Evolutionary conservation across 225 moss, liverwort and hornwort species (phyloP), one percentile per base, ranked within the genome.

Genomic region (Polytrichum formosum): DNA sequence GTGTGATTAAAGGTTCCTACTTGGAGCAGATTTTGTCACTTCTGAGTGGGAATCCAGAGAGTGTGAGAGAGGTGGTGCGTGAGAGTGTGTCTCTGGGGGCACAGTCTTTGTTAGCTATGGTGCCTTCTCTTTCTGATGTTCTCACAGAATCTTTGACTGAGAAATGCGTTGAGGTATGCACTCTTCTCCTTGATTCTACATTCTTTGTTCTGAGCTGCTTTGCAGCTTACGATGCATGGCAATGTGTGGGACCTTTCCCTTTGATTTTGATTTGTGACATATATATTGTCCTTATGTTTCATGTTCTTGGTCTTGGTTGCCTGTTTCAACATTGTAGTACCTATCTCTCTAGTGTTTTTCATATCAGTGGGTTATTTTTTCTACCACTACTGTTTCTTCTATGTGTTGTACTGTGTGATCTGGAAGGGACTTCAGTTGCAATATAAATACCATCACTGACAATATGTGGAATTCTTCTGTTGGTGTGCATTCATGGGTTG

Each of bases 111-210:
- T 74, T 87, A 72, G 79, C 82, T 5, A 75, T 85, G 73, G 83
- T 91, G 55, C 92, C 90, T 72, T 75, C 84, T 59, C 76, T 95
- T 31, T 83, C 85, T 31, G 94, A 92, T 82, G 90, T 92, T 55
- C 81, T 92, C 56, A 95, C 90, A 59, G 94, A 92, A 74, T 90
- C 90, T 66, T 73, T 95, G 74, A 87, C 94, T 22, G 94, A 95
- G 68, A 90, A 90, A 72, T 95, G 94, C 81, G 89, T 89, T 28
- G 94, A 95, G 90, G 94, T 93, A 64, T 82, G 83, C 82, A 56
- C 23, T 71, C 65, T 29, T 46, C 35, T 35, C 35, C 9, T 35
- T 35, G 35, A 9, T 55, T n/a, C n/a, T 68, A 16, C 16, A 4
- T 37, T 46, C 46, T 46, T 35, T 4, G 13, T 16, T 16, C 16